These are phyloP conservation scores for Hygrophila difformis DNA, from an alignment of 257 asterid species.

Conservation along the genomic window DNA sequence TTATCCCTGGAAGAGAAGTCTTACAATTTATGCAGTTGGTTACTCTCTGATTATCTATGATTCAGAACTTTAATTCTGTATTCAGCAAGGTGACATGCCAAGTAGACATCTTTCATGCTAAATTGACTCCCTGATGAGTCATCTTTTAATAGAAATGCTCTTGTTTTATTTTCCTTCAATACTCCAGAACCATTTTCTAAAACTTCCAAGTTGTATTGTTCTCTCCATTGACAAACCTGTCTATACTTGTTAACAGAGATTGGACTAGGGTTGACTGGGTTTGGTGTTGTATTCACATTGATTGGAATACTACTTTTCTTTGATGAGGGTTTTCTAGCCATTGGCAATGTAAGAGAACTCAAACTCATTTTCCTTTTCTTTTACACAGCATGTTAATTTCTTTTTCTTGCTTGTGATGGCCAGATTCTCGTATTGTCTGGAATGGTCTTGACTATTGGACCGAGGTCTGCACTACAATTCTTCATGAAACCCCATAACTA, in stretches of 20 bases:
- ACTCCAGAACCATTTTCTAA: too few species aligned
- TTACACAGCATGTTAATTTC: not conserved
- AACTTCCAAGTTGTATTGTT: not conserved
- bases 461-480: slow-evolving; percentile 21
- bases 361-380: not conserved
- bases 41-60: not conserved
- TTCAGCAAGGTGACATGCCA: not conserved
- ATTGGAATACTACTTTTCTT: slow-evolving; percentile 27
- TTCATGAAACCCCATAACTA: slow-evolving; percentile 24
- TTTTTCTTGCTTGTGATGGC: slow-evolving; percentile 3
- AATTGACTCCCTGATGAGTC: not conserved
- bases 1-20: not conserved
- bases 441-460: slow-evolving; percentile 26
- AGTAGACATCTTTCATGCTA: not conserved
- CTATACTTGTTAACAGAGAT: slow-evolving; percentile 23
- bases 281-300: slow-evolving; percentile 23
- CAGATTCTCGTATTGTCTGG: slow-evolving; percentile 40
- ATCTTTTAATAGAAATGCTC: slow-evolving; percentile 2
- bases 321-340: slow-evolving; percentile 23
- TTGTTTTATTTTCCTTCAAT: not conserved
- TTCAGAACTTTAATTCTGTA: not conserved
- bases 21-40: not conserved
- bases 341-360: slow-evolving; percentile 33
- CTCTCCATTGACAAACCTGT: too few species aligned
- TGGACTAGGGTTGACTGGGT: slow-evolving; percentile 31